A percentile compares a stretch with the other conserved stretches of the same genome.
Conservation (phyloP, 331 rosid species). For the Acacia concinna region DNA sequence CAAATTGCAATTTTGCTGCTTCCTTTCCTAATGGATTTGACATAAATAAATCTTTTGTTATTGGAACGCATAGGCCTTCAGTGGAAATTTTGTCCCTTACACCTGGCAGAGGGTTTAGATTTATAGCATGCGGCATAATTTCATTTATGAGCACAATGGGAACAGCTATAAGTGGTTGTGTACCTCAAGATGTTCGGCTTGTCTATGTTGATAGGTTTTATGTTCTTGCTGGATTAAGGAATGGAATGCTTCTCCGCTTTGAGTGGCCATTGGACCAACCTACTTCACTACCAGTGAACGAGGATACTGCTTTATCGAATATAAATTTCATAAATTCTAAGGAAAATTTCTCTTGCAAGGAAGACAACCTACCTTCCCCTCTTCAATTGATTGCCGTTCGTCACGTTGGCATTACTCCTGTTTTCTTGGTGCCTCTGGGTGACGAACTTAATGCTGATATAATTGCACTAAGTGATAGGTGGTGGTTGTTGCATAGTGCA, state of each 20-base stretch:
- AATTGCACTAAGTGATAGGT: slow-evolving; percentile 87
- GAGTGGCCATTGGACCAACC: slow-evolving; percentile 74
- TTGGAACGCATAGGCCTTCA: slow-evolving; percentile 90
- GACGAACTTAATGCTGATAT: slow-evolving; percentile 82
- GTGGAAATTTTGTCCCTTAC: slow-evolving; percentile 68
- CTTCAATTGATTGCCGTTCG: slow-evolving; percentile 89
- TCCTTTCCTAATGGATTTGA: slow-evolving; percentile 55
- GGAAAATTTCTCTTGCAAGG: slow-evolving; percentile 41
- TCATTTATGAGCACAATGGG: slow-evolving; percentile 68
- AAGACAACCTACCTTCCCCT: slow-evolving; percentile 41
- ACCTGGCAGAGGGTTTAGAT: slow-evolving; percentile 54
- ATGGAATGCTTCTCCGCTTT: slow-evolving; percentile 93
- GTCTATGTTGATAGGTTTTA: slow-evolving; percentile 75
- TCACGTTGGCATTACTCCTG: slow-evolving; percentile 94
- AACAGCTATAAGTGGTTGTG: slow-evolving; percentile 77
- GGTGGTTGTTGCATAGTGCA: slow-evolving; percentile 94
- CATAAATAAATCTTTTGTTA: slow-evolving; percentile 62
- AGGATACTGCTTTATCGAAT: slow-evolving; percentile 48
- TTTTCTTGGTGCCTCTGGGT: slow-evolving; percentile 85
- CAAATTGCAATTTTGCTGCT: slow-evolving; percentile 37
- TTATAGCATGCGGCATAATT: slow-evolving; percentile 73
- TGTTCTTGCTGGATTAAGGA: slow-evolving; percentile 87
- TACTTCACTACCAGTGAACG: slow-evolving; percentile 41
- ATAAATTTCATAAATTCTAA: slow-evolving; percentile 45
- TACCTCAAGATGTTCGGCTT: slow-evolving; percentile 93